Percentiles rank a stretch among this genome's conserved stretches.
Conservation (phyloP, 176 grass and related monocot species). For the Lolium multiflorum region DNA sequence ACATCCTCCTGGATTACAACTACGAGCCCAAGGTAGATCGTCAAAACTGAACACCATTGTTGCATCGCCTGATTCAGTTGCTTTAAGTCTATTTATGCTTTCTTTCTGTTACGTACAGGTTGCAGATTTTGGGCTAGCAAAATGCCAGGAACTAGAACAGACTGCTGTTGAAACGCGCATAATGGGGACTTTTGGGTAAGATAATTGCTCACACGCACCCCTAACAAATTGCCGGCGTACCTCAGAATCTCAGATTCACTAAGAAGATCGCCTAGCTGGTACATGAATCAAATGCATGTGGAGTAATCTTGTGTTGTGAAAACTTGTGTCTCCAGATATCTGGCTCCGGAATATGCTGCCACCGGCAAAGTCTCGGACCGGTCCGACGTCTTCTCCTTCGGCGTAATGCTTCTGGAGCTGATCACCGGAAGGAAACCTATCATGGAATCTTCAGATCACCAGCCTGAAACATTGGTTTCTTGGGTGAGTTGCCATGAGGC, state of each 20-base stretch:
- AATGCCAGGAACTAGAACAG: slow-evolving; percentile 53
- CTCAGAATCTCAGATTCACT: background rate
- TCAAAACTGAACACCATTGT: background rate
- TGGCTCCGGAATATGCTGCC: slow-evolving; percentile 80
- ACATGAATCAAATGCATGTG: background rate
- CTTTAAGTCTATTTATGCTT: background rate
- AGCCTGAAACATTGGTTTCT: slow-evolving; percentile 56
- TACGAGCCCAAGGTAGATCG: slow-evolving; percentile 73
- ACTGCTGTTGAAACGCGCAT: slow-evolving; percentile 71
- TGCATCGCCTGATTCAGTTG: background rate
- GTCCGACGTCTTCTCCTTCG: slow-evolving; percentile 91
- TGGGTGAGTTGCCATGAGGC: slow-evolving; percentile 58
- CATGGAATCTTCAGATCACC: slow-evolving; percentile 28
- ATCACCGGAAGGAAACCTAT: slow-evolving; percentile 78
- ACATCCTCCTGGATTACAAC: slow-evolving; percentile 83
- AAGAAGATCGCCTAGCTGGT: background rate
- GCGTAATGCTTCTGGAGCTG: slow-evolving; percentile 86
- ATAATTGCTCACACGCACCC: background rate
- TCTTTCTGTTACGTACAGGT: slow-evolving; percentile 46
- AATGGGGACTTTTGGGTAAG: slow-evolving; percentile 85
- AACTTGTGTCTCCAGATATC: slow-evolving; percentile 58
- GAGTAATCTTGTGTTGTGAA: slow-evolving; percentile 24
- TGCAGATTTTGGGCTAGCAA: slow-evolving; percentile 88
- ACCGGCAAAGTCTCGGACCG: slow-evolving; percentile 77
- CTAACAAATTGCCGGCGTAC: background rate